These are phyloP conservation scores for Sedum album DNA, from an alignment of 164 flowering plant species.

Conservation along the genomic window DNA sequence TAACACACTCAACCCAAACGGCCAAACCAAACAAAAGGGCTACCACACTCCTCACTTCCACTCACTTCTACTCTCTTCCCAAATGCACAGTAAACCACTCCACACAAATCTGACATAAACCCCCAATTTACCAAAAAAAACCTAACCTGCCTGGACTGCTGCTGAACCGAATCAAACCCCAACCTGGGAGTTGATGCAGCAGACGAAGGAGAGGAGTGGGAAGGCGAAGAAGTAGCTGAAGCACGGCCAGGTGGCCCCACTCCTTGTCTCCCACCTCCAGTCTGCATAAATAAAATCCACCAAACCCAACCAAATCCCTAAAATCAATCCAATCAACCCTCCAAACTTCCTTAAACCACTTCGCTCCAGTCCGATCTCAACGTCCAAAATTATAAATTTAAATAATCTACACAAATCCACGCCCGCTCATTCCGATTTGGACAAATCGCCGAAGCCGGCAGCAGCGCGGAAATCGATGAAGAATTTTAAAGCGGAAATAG, in stretches of 20 bases:
- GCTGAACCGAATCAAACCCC: conserved; percentile 58
- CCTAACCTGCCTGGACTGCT: conserved; percentile 43
- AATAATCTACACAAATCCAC: not conserved
- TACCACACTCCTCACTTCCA: conserved; percentile 5
- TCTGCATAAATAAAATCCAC: conserved; percentile 38
- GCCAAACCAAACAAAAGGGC: not conserved
- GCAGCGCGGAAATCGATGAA: not conserved
- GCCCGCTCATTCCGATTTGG: not conserved
- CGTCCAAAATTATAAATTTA: not conserved
- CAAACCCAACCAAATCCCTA: not conserved
- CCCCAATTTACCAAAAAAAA: not conserved
- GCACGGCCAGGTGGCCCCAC: conserved; percentile 43
- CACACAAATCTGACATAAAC: not conserved
- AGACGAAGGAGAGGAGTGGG: conserved; percentile 76
- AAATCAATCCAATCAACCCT: not conserved
- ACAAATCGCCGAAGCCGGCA: not conserved
- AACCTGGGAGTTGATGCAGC: conserved; percentile 61
- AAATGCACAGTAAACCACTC: not conserved
- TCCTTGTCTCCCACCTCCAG: conserved; percentile 53
- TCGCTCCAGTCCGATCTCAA: not conserved
- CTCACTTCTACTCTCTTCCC: too few relatives aligned
- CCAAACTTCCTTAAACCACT: not conserved
- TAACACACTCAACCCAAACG: not conserved
- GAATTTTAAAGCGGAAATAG: not conserved
- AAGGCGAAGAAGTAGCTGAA: conserved; percentile 48